Evolutionary conservation across 257 asterid genomes (phyloP), one percentile per base, ranked within the genome.

Genomic region (Rehmannia glutinosa): DNA sequence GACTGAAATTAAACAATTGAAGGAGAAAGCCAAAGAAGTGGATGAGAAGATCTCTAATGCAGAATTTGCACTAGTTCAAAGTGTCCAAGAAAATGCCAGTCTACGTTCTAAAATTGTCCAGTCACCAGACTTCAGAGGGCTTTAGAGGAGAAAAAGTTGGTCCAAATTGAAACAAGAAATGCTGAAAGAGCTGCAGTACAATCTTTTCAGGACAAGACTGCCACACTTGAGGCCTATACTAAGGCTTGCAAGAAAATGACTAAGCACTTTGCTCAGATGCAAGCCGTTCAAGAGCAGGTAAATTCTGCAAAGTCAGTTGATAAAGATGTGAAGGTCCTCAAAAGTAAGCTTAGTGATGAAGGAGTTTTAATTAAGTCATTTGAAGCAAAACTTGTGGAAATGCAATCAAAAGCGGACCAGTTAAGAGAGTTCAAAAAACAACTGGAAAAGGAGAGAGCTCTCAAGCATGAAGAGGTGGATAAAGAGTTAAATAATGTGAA

Each of bases 31-130:
- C 65, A 83, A 78, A 64, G 99, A 91, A 78, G 74, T 78, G 82
- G 96, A 94, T 68, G 97, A 85, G 45, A 78, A 87, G 97, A 85
- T 85, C 46, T 82, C 90, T 49, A 74, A 61, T 79, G 99, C 93
- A 17, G 96, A 91, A 74, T 91, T 86, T 49, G 84, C 86, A 21
- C 77, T 87, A 73, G 90, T 82, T 41, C 91, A 88, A 72, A 79
- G 85, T 50, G 89, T 75, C 73, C 97, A 85, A 73, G 97, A 91
- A 78, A 91, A 91, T 87, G 96, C 91, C 51, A 82, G 81, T 71
- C 75, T 94, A 59, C 96, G 87, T 11, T 85, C 96, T 57, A 88
- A 85, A 82, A 87, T 94, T 66, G 97, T 94, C 56, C 97, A 94
- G 47, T 41, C 19, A 41, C 11, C 59, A 55, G 73, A 30, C 56